Evolutionary conservation across 305 asterid genomes (phyloP).

Genomic region (Fraxinus albicans): DNA sequence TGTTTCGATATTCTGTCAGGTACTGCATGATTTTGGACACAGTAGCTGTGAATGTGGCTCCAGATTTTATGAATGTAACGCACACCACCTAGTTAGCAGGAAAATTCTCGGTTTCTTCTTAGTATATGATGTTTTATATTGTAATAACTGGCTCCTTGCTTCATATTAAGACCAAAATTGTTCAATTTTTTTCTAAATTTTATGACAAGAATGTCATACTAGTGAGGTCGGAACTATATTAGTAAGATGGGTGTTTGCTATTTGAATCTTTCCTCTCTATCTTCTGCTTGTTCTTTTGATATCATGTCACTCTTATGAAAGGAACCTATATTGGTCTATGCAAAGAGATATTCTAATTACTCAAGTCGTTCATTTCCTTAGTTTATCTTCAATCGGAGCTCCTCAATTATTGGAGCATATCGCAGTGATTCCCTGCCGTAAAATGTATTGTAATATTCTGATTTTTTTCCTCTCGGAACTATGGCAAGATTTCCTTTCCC

Average conservation of each 20-base stretch:
- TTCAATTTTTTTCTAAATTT: not conserved
- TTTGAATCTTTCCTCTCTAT: not conserved
- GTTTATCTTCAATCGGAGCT: not conserved
- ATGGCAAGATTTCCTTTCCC: not conserved
- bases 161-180: not conserved
- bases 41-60: not conserved
- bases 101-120: not conserved
- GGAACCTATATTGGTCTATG: not conserved
- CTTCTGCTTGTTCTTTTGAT: not conserved
- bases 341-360: not conserved
- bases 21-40: not conserved
- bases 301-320: not conserved
- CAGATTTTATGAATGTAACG: not conserved
- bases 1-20: not conserved
- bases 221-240: not conserved
- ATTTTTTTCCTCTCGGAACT: not conserved
- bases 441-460: not conserved
- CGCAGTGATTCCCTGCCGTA: not conserved
- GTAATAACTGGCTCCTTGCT: not conserved
- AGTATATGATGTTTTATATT: not conserved
- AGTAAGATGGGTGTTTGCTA: not conserved
- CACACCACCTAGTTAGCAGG: not conserved
- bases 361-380: not conserved
- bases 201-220: not conserved
- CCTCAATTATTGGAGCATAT: not conserved